These are phyloP conservation scores for Lathyrus sativus DNA, from an alignment of 306 rosid genomes.

Conservation along the genomic window DNA sequence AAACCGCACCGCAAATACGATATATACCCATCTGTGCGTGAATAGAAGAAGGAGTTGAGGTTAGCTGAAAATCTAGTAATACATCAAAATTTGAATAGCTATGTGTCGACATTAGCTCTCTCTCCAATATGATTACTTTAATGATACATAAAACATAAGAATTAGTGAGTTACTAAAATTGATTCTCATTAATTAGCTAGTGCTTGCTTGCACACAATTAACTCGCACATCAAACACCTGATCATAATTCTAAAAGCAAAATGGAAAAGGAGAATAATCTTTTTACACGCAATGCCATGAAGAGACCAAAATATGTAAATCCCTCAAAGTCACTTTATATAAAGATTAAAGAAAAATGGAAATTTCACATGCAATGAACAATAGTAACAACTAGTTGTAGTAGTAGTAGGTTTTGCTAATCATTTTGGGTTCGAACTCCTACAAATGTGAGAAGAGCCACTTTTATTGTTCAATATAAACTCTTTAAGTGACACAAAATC, in stretches of 20 bases:
- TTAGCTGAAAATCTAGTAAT: no score
- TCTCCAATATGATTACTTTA: no score
- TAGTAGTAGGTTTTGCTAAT: background rate
- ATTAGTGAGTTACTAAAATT: background rate
- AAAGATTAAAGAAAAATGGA: background rate
- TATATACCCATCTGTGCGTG: no score
- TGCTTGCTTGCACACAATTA: conserved; percentile 30
- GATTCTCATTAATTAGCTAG: background rate
- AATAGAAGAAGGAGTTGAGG: no score
- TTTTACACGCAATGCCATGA: conserved; percentile 7
- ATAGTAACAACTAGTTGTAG: background rate
- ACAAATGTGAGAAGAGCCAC: conserved; percentile 11
- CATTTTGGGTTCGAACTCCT: conserved; percentile 25
- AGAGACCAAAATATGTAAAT: background rate
- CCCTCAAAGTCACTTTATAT: background rate
- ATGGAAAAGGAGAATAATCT: background rate
- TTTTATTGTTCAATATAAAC: background rate
- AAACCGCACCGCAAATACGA: no score
- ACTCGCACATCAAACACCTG: conserved; percentile 10
- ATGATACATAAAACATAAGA: background rate
- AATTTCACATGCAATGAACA: conserved; percentile 22
- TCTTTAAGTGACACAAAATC: conserved; percentile 11
- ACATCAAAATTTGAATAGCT: no score
- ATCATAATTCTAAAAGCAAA: background rate
- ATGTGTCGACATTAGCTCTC: no score